Conservation (phyloP, 1,284 basidiomycete species). For the Sporisorium reilianum region DNA sequence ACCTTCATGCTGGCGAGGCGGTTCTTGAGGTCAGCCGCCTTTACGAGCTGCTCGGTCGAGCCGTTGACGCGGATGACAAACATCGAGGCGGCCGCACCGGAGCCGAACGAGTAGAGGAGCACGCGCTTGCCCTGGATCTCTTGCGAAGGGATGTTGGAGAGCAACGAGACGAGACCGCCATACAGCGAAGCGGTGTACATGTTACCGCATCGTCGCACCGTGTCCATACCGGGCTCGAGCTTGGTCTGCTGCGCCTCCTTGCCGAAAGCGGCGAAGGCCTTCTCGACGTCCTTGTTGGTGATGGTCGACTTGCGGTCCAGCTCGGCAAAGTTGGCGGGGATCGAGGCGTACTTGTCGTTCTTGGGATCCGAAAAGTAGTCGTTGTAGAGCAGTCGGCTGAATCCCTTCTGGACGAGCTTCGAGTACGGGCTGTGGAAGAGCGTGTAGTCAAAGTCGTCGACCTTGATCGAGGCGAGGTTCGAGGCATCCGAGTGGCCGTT, state of each 20-base stretch:
- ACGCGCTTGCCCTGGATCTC: slow-evolving; percentile 72
- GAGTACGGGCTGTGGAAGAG: slow-evolving; percentile 90
- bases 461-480: slow-evolving; percentile 72
- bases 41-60: slow-evolving; percentile 81
- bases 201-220: slow-evolving; percentile 77
- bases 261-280: slow-evolving; percentile 71
- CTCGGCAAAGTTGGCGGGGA: slow-evolving; percentile 76
- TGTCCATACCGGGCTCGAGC: slow-evolving; percentile 67
- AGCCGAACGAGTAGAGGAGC: slow-evolving; percentile 93
- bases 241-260: slow-evolving; percentile 55
- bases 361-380: slow-evolving; percentile 88
- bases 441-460: slow-evolving; percentile 86
- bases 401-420: slow-evolving; percentile 97
- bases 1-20: slow-evolving; percentile 88
- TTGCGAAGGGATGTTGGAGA: slow-evolving; percentile 56
- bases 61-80: slow-evolving; percentile 87
- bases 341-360: slow-evolving; percentile 79
- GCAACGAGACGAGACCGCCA: slow-evolving; percentile 82
- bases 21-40: slow-evolving; percentile 82
- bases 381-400: slow-evolving; percentile 91
- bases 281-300: slow-evolving; percentile 94
- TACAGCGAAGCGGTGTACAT: slow-evolving; percentile 99
- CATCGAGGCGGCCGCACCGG: slow-evolving; percentile 90
- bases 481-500: slow-evolving; percentile 52
- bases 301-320: slow-evolving; percentile 74